phyloP scores from a whole-genome alignment of 1,284 basidiomycete genomes.

The Golubevia sp. region DNA sequence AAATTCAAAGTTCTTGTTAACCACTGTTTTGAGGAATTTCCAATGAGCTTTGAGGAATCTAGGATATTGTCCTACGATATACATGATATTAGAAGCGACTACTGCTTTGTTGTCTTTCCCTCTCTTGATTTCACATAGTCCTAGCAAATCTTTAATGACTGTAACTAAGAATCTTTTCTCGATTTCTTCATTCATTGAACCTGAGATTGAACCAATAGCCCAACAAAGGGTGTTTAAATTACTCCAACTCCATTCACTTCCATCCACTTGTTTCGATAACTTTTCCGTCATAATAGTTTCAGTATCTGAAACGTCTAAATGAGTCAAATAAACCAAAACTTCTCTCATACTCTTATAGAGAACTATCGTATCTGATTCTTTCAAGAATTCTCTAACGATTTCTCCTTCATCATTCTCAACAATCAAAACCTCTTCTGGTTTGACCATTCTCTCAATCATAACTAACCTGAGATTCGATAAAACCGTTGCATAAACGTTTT shows the following conservation, averaged over 20 bases:
- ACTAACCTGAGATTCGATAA: constrained; percentile 92
- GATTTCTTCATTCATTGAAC: constrained; percentile 80
- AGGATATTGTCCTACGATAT: constrained; percentile 99
- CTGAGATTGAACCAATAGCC: background rate
- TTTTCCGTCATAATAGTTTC: constrained; percentile 90
- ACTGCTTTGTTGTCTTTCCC: constrained; percentile 99
- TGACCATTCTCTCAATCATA: constrained; percentile 99
- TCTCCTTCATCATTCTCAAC: constrained; percentile 99
- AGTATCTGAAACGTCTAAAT: constrained; percentile 93
- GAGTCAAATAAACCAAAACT: constrained; percentile 88
- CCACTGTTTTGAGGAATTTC: constrained; percentile 99
- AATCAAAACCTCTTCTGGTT: constrained; percentile 97
- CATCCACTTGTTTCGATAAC: constrained; percentile 78
- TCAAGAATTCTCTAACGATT: constrained; percentile 99
- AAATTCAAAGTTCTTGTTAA: constrained; percentile 99
- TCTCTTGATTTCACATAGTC: constrained; percentile 95
- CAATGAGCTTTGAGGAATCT: constrained; percentile 99
- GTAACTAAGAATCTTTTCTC: constrained; percentile 99
- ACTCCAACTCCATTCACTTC: constrained; percentile 3
- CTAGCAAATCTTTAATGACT: constrained; percentile 97
- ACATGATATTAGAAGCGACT: constrained; percentile 99
- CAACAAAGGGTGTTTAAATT: background rate
- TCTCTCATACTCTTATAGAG: constrained; percentile 99
- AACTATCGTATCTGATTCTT: constrained; percentile 97
- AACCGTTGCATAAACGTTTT: constrained; percentile 87